These are phyloP conservation scores for Aspergillus glaucus DNA, from an alignment of 2,329 filamentous ascomycete genomes.

Conservation along the genomic window DNA sequence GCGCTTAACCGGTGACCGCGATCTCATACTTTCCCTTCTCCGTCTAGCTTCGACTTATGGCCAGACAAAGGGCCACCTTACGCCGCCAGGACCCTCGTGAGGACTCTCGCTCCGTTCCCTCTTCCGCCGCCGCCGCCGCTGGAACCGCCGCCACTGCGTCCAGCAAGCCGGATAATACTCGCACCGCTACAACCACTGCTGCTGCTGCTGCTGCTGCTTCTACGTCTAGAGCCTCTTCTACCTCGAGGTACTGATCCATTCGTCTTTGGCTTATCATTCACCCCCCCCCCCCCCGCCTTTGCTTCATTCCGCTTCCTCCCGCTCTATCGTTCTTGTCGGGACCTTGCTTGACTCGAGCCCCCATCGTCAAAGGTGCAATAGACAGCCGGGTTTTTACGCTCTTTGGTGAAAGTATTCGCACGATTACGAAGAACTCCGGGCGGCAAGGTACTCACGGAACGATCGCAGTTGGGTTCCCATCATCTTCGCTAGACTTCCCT, in stretches of 20 bases:
- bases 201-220: slow-evolving; percentile 18
- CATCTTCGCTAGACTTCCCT: neutral
- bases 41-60: slow-evolving; percentile 37
- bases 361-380: neutral
- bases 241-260: slow-evolving; percentile 29
- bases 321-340: neutral
- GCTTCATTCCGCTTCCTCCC: neutral
- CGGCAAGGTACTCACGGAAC: neutral
- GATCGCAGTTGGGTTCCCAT: neutral
- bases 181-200: slow-evolving; percentile 16
- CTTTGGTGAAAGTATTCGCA: neutral
- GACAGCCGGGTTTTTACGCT: too few relatives aligned
- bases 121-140: slow-evolving; percentile 20
- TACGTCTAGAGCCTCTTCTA: slow-evolving; percentile 22
- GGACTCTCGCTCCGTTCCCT: slow-evolving; percentile 26
- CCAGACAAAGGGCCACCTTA: slow-evolving; percentile 40
- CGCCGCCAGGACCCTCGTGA: slow-evolving; percentile 39
- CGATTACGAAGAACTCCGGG: neutral
- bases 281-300: slow-evolving; percentile 1
- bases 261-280: neutral
- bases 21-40: slow-evolving; percentile 23
- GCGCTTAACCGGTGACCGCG: slow-evolving; percentile 35
- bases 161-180: neutral
- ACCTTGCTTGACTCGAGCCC: neutral
- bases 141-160: slow-evolving; percentile 21